phyloP scores from a whole-genome alignment of 1,139 yeast species.

The Yamadazyma pseudoaaseri region DNA sequence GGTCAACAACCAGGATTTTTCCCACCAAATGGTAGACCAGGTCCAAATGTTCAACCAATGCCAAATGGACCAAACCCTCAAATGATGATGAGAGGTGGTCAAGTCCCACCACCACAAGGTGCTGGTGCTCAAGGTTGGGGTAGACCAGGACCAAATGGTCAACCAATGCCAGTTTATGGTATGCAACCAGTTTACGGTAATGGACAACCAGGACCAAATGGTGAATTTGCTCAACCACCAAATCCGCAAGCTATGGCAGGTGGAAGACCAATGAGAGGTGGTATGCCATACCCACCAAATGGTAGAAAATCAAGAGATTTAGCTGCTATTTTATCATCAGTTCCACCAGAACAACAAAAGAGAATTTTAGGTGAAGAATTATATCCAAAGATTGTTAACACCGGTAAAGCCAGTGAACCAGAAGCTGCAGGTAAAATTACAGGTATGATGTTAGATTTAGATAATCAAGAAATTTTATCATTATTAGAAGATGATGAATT shows the following conservation, averaged over 20 bases:
- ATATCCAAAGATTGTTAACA: slow-evolving; percentile 89
- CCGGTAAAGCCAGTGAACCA: slow-evolving; percentile 82
- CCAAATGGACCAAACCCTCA: slow-evolving; percentile 71
- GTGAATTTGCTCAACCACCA: slow-evolving; percentile 21
- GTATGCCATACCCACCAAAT: slow-evolving; percentile 43
- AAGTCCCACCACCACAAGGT: slow-evolving; percentile 66
- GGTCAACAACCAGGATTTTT: slow-evolving; percentile 84
- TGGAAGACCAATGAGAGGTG: slow-evolving; percentile 17
- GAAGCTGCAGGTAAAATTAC: slow-evolving; percentile 99
- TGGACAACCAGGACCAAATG: slow-evolving; percentile 27
- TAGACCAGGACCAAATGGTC: slow-evolving; percentile 73
- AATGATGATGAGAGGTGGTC: slow-evolving; percentile 79
- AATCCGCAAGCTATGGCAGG: slow-evolving; percentile 18
- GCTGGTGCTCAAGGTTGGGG: slow-evolving; percentile 48
- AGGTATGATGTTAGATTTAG: slow-evolving; percentile 98
- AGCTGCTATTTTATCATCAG: slow-evolving; percentile 60
- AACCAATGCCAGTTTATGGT: slow-evolving; percentile 77
- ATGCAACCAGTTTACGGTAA: slow-evolving; percentile 72
- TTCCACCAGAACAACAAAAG: slow-evolving; percentile 88
- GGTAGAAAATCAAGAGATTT: slow-evolving; percentile 43
- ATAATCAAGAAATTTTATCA: slow-evolving; percentile 85
- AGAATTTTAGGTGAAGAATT: slow-evolving; percentile 97
- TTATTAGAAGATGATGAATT: slow-evolving; percentile 87
- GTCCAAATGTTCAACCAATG: slow-evolving; percentile 14
- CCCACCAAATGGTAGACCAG: slow-evolving; percentile 78